phyloP scores from a whole-genome alignment of 2,329 filamentous ascomycete species.

The Pestalotiopsis sp. region DNA sequence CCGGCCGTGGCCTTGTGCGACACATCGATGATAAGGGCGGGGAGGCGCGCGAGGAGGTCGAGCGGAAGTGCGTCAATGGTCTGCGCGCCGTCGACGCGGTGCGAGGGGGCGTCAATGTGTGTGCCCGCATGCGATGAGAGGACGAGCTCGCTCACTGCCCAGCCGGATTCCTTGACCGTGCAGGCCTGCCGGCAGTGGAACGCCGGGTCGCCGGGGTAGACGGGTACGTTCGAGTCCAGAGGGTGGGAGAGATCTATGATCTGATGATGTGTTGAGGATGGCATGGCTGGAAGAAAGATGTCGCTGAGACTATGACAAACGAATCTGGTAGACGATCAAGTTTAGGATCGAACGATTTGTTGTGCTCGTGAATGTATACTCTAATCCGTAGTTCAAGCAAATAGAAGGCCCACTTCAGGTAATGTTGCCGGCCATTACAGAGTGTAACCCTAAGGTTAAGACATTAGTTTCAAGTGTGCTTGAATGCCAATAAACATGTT shows the following conservation, averaged over 20 bases:
- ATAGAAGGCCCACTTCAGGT: no score
- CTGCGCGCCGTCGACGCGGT: background rate
- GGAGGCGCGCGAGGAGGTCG: background rate
- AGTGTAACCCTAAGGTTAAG: no score
- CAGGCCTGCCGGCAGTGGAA: conserved; percentile 4
- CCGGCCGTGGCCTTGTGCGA: background rate
- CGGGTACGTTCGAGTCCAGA: background rate
- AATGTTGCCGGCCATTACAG: no score
- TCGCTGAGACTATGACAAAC: background rate
- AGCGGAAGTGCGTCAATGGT: background rate
- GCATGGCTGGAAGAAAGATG: background rate
- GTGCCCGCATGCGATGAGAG: conserved; percentile 2
- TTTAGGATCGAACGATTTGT: no score
- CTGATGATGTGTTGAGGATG: background rate
- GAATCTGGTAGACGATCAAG: background rate
- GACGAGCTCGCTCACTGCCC: conserved; percentile 1
- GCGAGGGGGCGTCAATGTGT: background rate
- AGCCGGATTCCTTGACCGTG: background rate
- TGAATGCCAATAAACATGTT: no score
- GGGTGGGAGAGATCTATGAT: conserved; percentile 1
- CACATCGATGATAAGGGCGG: background rate
- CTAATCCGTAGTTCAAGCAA: no score
- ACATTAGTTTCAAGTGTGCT: no score
- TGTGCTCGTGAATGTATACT: no score
- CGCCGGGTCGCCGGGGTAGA: conserved; percentile 1